These are phyloP conservation scores for Lipomyces spencermartinsiae DNA, from an alignment of 805 yeast species.

Conservation along the genomic window DNA sequence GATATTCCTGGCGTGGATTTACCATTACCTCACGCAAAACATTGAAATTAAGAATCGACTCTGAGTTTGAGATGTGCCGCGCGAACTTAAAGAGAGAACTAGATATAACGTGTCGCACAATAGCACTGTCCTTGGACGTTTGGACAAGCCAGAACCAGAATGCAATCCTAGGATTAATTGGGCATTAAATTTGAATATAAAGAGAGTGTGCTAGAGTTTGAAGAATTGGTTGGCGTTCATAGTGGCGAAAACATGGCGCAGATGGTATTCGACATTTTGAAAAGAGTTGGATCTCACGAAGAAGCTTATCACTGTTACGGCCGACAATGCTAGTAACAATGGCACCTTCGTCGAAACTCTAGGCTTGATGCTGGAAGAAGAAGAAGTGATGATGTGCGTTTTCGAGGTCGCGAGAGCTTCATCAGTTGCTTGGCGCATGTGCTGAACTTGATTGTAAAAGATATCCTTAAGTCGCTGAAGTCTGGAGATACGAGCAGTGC, in stretches of 20 bases:
- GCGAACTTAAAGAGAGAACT: background rate
- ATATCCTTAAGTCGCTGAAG: no score
- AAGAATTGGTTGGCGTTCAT: no score
- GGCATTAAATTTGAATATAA: no score
- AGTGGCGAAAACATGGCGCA: no score
- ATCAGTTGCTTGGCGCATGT: constrained; percentile 4
- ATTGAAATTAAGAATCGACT: background rate
- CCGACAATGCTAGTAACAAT: constrained; percentile 1
- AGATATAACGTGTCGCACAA: no score
- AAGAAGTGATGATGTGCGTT: background rate
- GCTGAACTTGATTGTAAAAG: constrained; percentile 5
- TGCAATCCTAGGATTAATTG: no score
- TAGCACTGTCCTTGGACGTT: no score
- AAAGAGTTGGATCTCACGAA: no score
- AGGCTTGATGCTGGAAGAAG: background rate
- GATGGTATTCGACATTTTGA: no score
- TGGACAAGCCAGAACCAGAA: no score
- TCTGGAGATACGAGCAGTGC: no score
- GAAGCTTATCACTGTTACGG: constrained; percentile 8
- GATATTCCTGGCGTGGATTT: background rate
- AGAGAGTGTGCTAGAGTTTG: no score
- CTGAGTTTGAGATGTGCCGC: background rate
- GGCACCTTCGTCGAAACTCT: background rate
- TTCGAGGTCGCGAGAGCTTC: constrained; percentile 1
- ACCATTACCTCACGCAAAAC: constrained; percentile 1